phyloP scores from a whole-genome alignment of 2,329 filamentous ascomycete genomes.

The Incumbomyces delicatus region DNA sequence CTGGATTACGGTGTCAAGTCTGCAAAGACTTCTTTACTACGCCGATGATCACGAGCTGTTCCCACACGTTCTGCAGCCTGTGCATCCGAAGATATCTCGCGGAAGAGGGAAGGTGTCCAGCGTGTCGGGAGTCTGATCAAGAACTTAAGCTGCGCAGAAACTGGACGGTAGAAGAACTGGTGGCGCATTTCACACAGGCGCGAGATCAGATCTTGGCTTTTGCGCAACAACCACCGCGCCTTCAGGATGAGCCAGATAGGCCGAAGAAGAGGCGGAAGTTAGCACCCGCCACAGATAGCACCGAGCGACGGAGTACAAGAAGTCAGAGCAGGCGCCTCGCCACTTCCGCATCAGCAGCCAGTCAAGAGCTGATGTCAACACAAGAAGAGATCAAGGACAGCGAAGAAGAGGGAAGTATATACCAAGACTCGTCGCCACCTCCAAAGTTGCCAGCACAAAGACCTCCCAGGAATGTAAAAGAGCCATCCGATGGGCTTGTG shows the following conservation, averaged over 20 bases:
- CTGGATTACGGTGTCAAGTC: conserved; percentile 83
- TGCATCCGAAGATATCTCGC: conserved; percentile 84
- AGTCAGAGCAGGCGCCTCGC: conserved; percentile 38
- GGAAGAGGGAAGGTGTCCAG: conserved; percentile 75
- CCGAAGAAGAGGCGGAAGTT: conserved; percentile 24
- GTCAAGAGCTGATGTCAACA: conserved; percentile 17
- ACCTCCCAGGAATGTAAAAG: conserved; percentile 1
- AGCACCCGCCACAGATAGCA: conserved; percentile 7
- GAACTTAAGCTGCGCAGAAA: conserved; percentile 78
- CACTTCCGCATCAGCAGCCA: conserved; percentile 30
- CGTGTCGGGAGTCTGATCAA: conserved; percentile 70
- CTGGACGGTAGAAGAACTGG: conserved; percentile 73
- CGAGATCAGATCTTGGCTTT: conserved; percentile 54
- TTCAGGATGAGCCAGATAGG: conserved; percentile 30
- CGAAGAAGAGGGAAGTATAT: conserved; percentile 28
- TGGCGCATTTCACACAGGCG: conserved; percentile 63
- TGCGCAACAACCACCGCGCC: conserved; percentile 47
- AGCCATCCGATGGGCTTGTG: conserved; percentile 62
- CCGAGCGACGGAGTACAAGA: conserved; percentile 43
- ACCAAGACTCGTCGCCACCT: conserved; percentile 10
- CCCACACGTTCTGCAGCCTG: conserved; percentile 91
- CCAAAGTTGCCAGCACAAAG: conserved; percentile 12
- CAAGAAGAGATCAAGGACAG: conserved; percentile 31
- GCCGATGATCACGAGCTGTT: conserved; percentile 89
- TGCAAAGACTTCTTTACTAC: conserved; percentile 97